Evolutionary conservation across 2,329 filamentous ascomycete species (phyloP).

Genomic region (Anisogramma anomala): DNA sequence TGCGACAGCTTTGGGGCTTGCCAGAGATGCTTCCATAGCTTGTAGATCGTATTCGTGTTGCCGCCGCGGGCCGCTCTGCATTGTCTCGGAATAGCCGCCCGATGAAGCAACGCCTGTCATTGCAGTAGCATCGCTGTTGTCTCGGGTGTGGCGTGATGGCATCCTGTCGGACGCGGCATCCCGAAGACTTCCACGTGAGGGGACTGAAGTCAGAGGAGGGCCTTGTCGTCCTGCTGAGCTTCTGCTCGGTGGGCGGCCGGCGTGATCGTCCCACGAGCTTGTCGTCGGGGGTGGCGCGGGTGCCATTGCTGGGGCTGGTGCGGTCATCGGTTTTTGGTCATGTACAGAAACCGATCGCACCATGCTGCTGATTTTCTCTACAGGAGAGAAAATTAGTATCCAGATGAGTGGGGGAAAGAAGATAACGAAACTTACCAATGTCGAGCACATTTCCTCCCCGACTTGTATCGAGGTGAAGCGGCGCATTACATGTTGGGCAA

Average conservation of each 20-base stretch:
- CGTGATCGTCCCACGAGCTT: slow-evolving; percentile 50
- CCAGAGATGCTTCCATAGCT: slow-evolving; percentile 80
- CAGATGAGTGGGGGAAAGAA: slow-evolving; percentile 1
- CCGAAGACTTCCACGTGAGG: slow-evolving; percentile 29
- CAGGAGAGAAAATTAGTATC: slow-evolving; percentile 16
- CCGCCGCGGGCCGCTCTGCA: slow-evolving; percentile 51
- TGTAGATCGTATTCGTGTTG: slow-evolving; percentile 93
- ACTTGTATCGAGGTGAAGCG: slow-evolving; percentile 82
- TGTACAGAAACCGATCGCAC: slow-evolving; percentile 67
- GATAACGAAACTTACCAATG: slow-evolving; percentile 49
- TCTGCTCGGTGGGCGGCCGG: slow-evolving; percentile 42
- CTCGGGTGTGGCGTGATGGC: slow-evolving; percentile 50
- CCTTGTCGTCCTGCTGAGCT: slow-evolving; percentile 30
- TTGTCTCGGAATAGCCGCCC: slow-evolving; percentile 66
- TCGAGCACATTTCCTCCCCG: slow-evolving; percentile 86
- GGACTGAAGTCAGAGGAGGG: slow-evolving; percentile 16
- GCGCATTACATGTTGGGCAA: slow-evolving; percentile 87
- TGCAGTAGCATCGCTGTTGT: slow-evolving; percentile 70
- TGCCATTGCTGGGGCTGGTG: slow-evolving; percentile 50
- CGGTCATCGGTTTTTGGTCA: slow-evolving; percentile 45
- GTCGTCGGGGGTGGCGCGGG: slow-evolving; percentile 38
- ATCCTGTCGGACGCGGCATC: slow-evolving; percentile 40
- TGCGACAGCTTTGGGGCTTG: slow-evolving; percentile 57
- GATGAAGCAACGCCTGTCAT: slow-evolving; percentile 60
- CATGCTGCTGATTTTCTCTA: slow-evolving; percentile 91